These are phyloP conservation scores for Vanilla planifolia DNA, from an alignment of 106 monocot species.

Conservation along the genomic window DNA sequence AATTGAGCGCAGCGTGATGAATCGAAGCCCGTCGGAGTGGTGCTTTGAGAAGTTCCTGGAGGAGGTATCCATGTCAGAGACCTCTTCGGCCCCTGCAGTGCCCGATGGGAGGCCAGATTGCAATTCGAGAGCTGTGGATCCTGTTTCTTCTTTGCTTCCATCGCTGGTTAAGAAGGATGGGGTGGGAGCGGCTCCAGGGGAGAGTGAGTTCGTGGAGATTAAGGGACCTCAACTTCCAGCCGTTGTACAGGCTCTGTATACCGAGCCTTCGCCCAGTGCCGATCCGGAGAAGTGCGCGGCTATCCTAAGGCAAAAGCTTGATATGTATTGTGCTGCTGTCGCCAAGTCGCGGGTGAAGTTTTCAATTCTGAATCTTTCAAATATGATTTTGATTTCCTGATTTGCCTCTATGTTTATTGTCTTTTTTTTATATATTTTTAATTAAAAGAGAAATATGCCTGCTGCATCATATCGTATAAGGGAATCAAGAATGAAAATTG, in stretches of 20 bases:
- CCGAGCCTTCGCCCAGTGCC: slow-evolving; percentile 3
- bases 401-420: not conserved
- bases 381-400: not conserved
- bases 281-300: slow-evolving; percentile 34
- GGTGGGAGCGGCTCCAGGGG: slow-evolving; percentile 10
- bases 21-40: slow-evolving; percentile 50
- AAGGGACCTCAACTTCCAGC: slow-evolving; percentile 15
- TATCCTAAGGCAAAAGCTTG: slow-evolving; percentile 54
- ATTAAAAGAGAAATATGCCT: too few species aligned
- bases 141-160: slow-evolving; percentile 5
- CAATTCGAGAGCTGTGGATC: not conserved
- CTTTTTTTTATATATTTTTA: too few species aligned
- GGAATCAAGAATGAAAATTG: too few species aligned
- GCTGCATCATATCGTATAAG: too few species aligned
- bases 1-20: slow-evolving; percentile 10
- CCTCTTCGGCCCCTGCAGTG: not conserved
- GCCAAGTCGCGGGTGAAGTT: slow-evolving; percentile 35
- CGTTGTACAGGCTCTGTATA: not conserved
- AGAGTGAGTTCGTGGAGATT: slow-evolving; percentile 34
- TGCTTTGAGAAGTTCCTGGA: slow-evolving; percentile 57
- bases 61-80: slow-evolving; percentile 13
- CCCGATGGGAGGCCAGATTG: not conserved
- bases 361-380: not conserved
- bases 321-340: slow-evolving; percentile 43
- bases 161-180: slow-evolving; percentile 3